Evolutionary conservation across 768 basidiomycete genomes (phyloP).

Genomic region (Crucibulum laeve): DNA sequence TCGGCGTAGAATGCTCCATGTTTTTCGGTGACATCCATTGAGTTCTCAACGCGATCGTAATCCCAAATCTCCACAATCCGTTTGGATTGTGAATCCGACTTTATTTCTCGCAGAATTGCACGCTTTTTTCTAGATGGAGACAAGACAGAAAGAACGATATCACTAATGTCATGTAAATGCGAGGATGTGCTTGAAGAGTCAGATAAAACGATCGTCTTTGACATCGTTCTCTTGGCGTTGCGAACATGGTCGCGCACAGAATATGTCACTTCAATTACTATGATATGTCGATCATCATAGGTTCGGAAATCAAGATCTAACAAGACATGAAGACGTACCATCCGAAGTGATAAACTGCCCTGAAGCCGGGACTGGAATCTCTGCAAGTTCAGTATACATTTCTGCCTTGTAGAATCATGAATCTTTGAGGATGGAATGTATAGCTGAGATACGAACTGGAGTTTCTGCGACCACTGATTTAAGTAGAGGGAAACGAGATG

Average conservation of each 20-base stretch:
- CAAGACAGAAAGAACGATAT: slow-evolving; percentile 33
- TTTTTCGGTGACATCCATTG: slow-evolving; percentile 50
- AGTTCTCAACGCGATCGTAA: slow-evolving; percentile 35
- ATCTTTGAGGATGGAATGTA: too few species aligned
- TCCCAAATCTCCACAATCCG: slow-evolving; percentile 62
- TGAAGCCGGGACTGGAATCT: slow-evolving; percentile 32
- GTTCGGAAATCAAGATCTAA: neutral
- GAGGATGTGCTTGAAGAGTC: slow-evolving; percentile 14
- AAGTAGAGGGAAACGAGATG: too few species aligned
- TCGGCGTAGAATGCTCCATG: slow-evolving; percentile 63
- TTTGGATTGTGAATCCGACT: slow-evolving; percentile 27
- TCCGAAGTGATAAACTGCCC: slow-evolving; percentile 25
- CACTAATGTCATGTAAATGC: slow-evolving; percentile 29
- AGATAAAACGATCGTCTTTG: slow-evolving; percentile 30
- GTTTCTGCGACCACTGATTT: too few species aligned
- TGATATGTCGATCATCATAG: slow-evolving; percentile 1
- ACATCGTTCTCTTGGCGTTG: slow-evolving; percentile 41
- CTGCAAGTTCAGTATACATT: slow-evolving; percentile 35
- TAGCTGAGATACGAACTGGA: too few species aligned
- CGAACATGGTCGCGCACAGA: slow-evolving; percentile 45
- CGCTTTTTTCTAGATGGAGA: slow-evolving; percentile 38
- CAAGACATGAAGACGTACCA: slow-evolving; percentile 7
- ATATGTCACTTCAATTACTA: slow-evolving; percentile 41
- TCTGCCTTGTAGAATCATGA: too few species aligned
- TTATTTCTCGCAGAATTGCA: slow-evolving; percentile 41